These are phyloP conservation scores for Fonsecaea multimorphosa DNA, from an alignment of 2,329 filamentous ascomycete species.

Conservation along the genomic window DNA sequence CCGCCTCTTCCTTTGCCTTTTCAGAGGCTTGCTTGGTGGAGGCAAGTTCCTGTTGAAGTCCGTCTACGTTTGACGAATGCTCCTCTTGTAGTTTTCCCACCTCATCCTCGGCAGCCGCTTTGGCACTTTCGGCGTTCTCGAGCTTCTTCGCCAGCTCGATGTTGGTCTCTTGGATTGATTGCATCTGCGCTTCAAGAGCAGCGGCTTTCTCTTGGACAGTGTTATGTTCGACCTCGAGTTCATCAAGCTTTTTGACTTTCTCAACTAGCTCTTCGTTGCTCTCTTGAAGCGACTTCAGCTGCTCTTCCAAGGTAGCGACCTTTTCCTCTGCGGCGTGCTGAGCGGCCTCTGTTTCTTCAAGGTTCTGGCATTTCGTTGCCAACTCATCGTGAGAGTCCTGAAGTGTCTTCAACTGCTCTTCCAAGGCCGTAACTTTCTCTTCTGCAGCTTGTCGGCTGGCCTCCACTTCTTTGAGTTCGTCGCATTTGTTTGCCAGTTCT, in stretches of 20 bases:
- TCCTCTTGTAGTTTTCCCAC: slow-evolving; percentile 15
- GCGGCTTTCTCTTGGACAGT: slow-evolving; percentile 4
- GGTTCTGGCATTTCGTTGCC: slow-evolving; percentile 5
- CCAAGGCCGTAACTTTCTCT: not conserved
- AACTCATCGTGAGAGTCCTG: not conserved
- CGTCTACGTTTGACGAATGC: slow-evolving; percentile 12
- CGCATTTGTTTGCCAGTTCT: slow-evolving; percentile 20
- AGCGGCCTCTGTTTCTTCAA: slow-evolving; percentile 13
- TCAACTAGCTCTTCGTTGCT: slow-evolving; percentile 15
- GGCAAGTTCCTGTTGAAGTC: slow-evolving; percentile 19
- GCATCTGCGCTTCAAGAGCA: slow-evolving; percentile 11
- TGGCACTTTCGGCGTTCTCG: slow-evolving; percentile 10
- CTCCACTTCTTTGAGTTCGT: slow-evolving; percentile 19
- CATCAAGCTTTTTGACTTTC: slow-evolving; percentile 23
- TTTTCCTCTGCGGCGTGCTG: slow-evolving; percentile 13
- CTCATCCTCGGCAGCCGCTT: slow-evolving; percentile 17
- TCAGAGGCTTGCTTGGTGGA: slow-evolving; percentile 22
- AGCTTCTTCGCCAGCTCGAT: slow-evolving; percentile 23
- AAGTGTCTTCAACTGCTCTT: slow-evolving; percentile 10
- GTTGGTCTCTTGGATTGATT: slow-evolving; percentile 8
- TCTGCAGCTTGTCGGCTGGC: not conserved
- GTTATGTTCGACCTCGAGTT: not conserved
- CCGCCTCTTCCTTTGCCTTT: slow-evolving; percentile 24
- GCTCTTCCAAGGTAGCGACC: slow-evolving; percentile 3
- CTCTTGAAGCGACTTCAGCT: slow-evolving; percentile 13